A percentile compares a stretch with the other conserved stretches of the same genome.
Evolutionary conservation across 23 red algal genomes (phyloP).

Genomic region (Agarophyton chilense): DNA sequence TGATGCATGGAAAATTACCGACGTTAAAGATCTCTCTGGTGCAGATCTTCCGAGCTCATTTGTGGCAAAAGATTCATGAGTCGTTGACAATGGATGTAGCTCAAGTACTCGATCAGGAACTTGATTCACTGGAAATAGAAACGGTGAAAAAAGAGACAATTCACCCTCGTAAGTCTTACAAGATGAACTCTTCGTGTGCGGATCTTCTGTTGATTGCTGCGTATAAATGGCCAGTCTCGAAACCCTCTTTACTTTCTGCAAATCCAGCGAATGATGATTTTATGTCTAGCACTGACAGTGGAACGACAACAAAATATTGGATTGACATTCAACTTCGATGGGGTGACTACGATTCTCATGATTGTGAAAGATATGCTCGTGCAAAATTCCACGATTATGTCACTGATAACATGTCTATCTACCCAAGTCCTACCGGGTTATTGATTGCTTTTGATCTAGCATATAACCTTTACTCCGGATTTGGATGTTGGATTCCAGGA

Average conservation of each 20-base stretch:
- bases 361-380: constrained; percentile 83
- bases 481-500: constrained; percentile 93
- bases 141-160: constrained; percentile 96
- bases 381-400: constrained; percentile 96
- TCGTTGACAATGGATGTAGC: constrained; percentile 93
- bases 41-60: constrained; percentile 96
- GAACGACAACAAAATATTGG: constrained; percentile 90
- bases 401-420: constrained; percentile 86
- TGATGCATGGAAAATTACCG: constrained; percentile 99
- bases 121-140: constrained; percentile 84
- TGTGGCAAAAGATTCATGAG: constrained; percentile 99
- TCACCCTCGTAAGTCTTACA: constrained; percentile 98
- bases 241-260: constrained; percentile 81
- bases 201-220: constrained; percentile 91
- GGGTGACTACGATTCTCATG: constrained; percentile 99
- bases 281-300: constrained; percentile 42
- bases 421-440: constrained; percentile 89
- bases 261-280: constrained; percentile 58
- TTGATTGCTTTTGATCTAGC: constrained; percentile 94
- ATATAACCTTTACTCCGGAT: constrained; percentile 88
- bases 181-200: constrained; percentile 98
- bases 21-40: constrained; percentile 96
- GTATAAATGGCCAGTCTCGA: constrained; percentile 92
- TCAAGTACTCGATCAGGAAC: constrained; percentile 89
- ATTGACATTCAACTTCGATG: constrained; percentile 97